A percentile compares a stretch with the other conserved stretches of the same genome.
Conservation (phyloP, 495 filamentous ascomycete species). For the Daldinia concentrica region DNA sequence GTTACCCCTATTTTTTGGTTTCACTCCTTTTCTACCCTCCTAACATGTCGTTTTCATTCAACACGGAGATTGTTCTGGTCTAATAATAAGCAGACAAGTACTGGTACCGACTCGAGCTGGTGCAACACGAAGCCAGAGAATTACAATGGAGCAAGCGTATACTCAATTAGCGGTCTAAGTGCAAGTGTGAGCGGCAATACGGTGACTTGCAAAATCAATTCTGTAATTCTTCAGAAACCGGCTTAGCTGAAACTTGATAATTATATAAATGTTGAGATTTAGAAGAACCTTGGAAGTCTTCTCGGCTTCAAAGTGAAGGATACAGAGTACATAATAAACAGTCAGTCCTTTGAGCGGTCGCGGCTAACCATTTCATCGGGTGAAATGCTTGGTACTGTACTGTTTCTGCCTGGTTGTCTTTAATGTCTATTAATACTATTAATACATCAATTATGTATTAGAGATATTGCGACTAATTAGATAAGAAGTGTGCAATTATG, state of each 20-base stretch:
- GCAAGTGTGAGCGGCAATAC: conserved; percentile 46
- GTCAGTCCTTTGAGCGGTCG: no score
- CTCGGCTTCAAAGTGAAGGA: no score
- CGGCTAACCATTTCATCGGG: no score
- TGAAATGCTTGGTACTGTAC: no score
- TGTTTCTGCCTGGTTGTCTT: no score
- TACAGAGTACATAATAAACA: no score
- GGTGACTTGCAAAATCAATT: conserved; percentile 49
- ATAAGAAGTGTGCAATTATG: no score
- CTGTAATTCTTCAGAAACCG: conserved; percentile 44
- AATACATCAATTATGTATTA: no score
- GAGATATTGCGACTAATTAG: no score
- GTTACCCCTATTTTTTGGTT: background rate
- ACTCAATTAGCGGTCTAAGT: conserved; percentile 45
- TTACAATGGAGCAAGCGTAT: conserved; percentile 49
- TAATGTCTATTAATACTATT: no score
- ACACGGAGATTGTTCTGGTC: background rate
- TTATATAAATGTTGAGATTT: background rate
- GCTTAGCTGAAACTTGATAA: conserved; percentile 17
- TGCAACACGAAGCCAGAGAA: conserved; percentile 49
- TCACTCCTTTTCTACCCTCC: background rate
- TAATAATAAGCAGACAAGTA: conserved; percentile 35
- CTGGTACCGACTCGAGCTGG: conserved; percentile 44
- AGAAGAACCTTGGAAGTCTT: no score
- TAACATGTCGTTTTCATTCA: background rate